phyloP scores from a whole-genome alignment of 805 yeast species.

The Hanseniaspora lindneri region DNA sequence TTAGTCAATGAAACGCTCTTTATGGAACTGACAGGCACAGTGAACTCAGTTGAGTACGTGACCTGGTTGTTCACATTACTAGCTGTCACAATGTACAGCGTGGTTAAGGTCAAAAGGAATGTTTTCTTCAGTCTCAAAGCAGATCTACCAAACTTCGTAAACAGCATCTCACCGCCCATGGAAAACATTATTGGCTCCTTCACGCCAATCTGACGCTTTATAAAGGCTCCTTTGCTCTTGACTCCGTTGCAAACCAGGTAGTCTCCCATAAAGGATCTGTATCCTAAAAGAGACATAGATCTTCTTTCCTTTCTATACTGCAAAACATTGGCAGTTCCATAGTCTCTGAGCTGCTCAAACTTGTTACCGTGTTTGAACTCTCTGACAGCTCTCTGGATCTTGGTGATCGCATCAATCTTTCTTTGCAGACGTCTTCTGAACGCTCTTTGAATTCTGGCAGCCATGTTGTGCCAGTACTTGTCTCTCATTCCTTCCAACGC shows the following conservation, averaged over 20 bases:
- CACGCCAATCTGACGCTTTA: constrained; percentile 58
- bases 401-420: constrained; percentile 75
- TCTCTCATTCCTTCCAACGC: constrained; percentile 94
- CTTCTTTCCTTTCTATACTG: constrained; percentile 79
- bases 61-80: constrained; percentile 51
- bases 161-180: constrained; percentile 64
- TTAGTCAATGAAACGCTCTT: constrained; percentile 55
- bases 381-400: constrained; percentile 73
- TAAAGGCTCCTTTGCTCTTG: constrained; percentile 65
- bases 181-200: constrained; percentile 66
- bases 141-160: constrained; percentile 85
- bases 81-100: constrained; percentile 63
- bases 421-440: constrained; percentile 76
- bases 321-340: constrained; percentile 53
- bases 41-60: constrained; percentile 48
- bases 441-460: constrained; percentile 92
- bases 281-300: constrained; percentile 73
- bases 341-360: constrained; percentile 72
- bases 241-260: constrained; percentile 72
- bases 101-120: constrained; percentile 52
- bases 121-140: constrained; percentile 65
- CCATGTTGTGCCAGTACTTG: constrained; percentile 96
- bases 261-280: constrained; percentile 88
- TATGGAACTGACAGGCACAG: constrained; percentile 49
- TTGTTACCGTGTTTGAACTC: constrained; percentile 69